These are phyloP conservation scores for Hyaloperonospora brassicae DNA, from an alignment of 352 stramenopile species.

Conservation along the genomic window DNA sequence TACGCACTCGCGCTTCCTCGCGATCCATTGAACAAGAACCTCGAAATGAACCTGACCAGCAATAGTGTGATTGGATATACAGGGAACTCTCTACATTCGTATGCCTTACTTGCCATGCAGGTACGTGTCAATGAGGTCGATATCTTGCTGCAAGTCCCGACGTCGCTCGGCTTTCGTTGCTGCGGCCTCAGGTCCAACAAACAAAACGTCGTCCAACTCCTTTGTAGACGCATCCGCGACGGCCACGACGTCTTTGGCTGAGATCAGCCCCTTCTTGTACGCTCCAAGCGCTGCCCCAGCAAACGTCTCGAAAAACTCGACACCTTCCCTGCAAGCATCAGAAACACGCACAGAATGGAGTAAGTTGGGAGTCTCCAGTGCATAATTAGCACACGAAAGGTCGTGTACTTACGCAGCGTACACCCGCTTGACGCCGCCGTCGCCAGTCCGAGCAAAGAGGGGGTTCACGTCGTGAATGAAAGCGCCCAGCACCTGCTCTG, in stretches of 20 bases:
- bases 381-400: background rate
- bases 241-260: constrained; percentile 36
- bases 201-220: constrained; percentile 43
- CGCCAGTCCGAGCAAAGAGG: constrained; percentile 40
- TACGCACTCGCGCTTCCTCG: constrained; percentile 39
- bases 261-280: constrained; percentile 54
- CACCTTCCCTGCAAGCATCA: constrained; percentile 39
- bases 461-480: constrained; percentile 82
- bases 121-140: constrained; percentile 23
- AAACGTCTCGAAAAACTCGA: constrained; percentile 73
- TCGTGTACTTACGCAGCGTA: constrained; percentile 49
- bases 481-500: constrained; percentile 50
- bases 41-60: constrained; percentile 1
- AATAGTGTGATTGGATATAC: constrained; percentile 20
- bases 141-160: constrained; percentile 37
- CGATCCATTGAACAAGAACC: constrained; percentile 20
- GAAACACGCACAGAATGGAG: background rate
- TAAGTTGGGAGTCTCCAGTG: background rate
- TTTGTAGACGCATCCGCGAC: constrained; percentile 34
- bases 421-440: constrained; percentile 46
- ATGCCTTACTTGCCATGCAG: constrained; percentile 11
- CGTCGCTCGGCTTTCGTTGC: constrained; percentile 31
- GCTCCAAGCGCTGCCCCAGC: constrained; percentile 46
- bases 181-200: constrained; percentile 34
- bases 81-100: background rate